These are phyloP conservation scores for Sisymbrium irio DNA, from an alignment of 345 rosid genomes.

Conservation along the genomic window DNA sequence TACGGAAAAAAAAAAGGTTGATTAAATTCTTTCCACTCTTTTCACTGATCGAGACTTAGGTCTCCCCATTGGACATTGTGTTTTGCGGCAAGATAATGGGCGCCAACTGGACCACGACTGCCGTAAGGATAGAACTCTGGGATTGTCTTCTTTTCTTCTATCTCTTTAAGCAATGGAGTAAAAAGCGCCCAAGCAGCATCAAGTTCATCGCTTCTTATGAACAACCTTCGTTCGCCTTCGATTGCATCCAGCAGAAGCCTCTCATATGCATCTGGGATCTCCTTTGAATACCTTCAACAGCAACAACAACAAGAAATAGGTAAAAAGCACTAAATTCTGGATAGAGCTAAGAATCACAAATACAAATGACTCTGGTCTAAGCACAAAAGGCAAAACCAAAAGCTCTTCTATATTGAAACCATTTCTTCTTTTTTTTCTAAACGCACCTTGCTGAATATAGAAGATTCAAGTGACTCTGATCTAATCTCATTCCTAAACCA, in stretches of 20 bases:
- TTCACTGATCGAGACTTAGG: constrained; percentile 52
- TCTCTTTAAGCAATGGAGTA: constrained; percentile 75
- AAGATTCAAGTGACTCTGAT: constrained; percentile 82
- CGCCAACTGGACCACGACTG: constrained; percentile 96
- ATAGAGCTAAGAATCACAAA: no score
- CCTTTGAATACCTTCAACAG: constrained; percentile 69
- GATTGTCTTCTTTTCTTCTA: constrained; percentile 67
- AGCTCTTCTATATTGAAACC: neutral
- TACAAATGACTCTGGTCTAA: no score
- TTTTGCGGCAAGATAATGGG: constrained; percentile 92
- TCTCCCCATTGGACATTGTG: constrained; percentile 96
- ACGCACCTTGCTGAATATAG: constrained; percentile 69
- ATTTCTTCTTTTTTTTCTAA: neutral
- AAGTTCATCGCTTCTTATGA: constrained; percentile 92
- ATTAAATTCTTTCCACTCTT: neutral
- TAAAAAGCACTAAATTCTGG: neutral
- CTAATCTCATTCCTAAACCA: constrained; percentile 96
- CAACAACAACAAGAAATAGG: neutral
- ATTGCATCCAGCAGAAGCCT: constrained; percentile 93
- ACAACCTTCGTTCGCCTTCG: constrained; percentile 90
- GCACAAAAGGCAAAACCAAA: neutral
- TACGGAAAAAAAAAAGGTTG: neutral
- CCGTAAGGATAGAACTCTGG: constrained; percentile 93
- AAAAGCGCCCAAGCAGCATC: constrained; percentile 96
- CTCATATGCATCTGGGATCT: constrained; percentile 97